Percentiles rank a stretch among this genome's conserved stretches.
phyloP scores from a whole-genome alignment of 148 eudicot genomes.

The Rhododendron simsii region DNA sequence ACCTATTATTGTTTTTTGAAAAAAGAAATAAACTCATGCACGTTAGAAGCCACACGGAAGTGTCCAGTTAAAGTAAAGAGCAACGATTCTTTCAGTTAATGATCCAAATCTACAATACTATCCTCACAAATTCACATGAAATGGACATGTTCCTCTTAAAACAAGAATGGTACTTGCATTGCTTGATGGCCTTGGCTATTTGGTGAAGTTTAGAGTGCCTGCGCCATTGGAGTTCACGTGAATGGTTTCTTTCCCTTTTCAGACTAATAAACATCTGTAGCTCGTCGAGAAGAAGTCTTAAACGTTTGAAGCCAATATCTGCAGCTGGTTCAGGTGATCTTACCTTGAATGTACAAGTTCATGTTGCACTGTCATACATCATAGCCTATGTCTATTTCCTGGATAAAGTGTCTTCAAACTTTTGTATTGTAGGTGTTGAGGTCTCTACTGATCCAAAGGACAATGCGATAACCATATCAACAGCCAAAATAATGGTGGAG shows the following conservation, averaged over 20 bases:
- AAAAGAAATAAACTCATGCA: background rate
- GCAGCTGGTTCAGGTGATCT: slow-evolving; percentile 55
- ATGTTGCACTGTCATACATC: background rate
- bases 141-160: background rate
- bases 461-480: slow-evolving; percentile 34
- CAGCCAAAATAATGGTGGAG: slow-evolving; percentile 55
- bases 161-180: background rate
- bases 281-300: slow-evolving; percentile 21
- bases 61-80: background rate
- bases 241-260: slow-evolving; percentile 2
- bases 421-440: slow-evolving; percentile 37
- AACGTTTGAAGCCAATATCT: slow-evolving; percentile 34
- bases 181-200: background rate
- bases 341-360: background rate
- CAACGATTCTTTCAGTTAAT: background rate
- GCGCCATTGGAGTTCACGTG: background rate
- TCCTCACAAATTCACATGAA: background rate
- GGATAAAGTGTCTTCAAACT: background rate
- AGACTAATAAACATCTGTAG: slow-evolving; percentile 16
- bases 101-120: background rate
- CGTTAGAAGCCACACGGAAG: background rate
- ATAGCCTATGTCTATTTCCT: background rate
- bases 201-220: background rate
- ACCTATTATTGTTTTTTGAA: background rate
- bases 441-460: slow-evolving; percentile 38